Evolutionary conservation across 2,329 filamentous ascomycete genomes (phyloP).

Genomic region (Capronia coronata): DNA sequence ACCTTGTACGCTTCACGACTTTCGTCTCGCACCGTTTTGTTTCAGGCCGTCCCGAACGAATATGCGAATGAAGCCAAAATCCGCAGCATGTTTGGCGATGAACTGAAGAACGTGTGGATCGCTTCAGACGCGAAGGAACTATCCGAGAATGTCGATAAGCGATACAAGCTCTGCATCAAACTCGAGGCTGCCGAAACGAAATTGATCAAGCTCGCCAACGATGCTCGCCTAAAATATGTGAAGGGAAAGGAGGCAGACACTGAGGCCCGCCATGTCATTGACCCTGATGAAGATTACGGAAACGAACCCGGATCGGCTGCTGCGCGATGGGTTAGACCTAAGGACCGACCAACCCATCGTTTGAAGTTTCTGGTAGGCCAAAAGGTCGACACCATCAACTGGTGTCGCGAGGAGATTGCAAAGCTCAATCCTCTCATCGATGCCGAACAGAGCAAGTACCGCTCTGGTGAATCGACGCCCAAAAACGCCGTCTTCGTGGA

Average conservation of each 20-base stretch:
- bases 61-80: constrained; percentile 74
- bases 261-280: constrained; percentile 33
- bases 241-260: constrained; percentile 48
- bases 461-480: constrained; percentile 56
- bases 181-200: constrained; percentile 83
- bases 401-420: constrained; percentile 71
- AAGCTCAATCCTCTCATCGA: constrained; percentile 67
- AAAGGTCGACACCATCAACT: constrained; percentile 92
- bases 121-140: constrained; percentile 69
- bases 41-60: constrained; percentile 71
- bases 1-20: constrained; percentile 77
- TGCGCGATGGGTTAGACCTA: constrained; percentile 64
- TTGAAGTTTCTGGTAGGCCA: constrained; percentile 67
- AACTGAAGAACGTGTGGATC: constrained; percentile 80
- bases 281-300: constrained; percentile 50
- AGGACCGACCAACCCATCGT: constrained; percentile 71
- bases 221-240: constrained; percentile 59
- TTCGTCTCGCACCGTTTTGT: constrained; percentile 83
- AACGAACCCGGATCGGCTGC: constrained; percentile 65
- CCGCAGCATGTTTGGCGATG: constrained; percentile 71
- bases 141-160: constrained; percentile 71
- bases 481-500: constrained; percentile 83
- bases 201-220: constrained; percentile 72
- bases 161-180: constrained; percentile 71
- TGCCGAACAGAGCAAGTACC: constrained; percentile 61